Percentiles rank a stretch among this genome's conserved stretches.
These are phyloP conservation scores for Wickerhamomyces sydowiorum DNA, from an alignment of 805 yeast genomes.

Conservation along the genomic window DNA sequence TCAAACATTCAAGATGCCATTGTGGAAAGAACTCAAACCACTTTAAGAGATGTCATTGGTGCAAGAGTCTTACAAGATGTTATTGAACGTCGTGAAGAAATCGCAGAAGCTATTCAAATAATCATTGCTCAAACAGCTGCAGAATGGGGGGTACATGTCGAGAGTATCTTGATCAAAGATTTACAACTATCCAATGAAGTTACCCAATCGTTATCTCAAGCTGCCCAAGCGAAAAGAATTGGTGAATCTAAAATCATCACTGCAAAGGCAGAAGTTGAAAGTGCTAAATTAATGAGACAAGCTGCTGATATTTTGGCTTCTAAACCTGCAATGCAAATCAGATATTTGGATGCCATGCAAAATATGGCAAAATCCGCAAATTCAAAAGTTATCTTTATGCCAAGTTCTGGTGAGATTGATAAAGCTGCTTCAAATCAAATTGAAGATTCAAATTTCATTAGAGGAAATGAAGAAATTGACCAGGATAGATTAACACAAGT, in stretches of 20 bases:
- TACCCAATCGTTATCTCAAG: slow-evolving; percentile 59
- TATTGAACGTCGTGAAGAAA: slow-evolving; percentile 66
- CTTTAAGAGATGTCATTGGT: slow-evolving; percentile 68
- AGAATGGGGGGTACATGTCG: slow-evolving; percentile 68
- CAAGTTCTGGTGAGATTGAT: slow-evolving; percentile 39
- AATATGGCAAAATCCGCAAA: slow-evolving; percentile 57
- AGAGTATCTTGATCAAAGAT: slow-evolving; percentile 64
- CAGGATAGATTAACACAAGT: too few species aligned
- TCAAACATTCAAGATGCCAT: slow-evolving; percentile 49
- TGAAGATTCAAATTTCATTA: neutral
- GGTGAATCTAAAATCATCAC: slow-evolving; percentile 74
- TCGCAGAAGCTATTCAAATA: slow-evolving; percentile 57
- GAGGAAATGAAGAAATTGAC: slow-evolving; percentile 2
- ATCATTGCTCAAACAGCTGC: slow-evolving; percentile 57
- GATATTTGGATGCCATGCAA: slow-evolving; percentile 77
- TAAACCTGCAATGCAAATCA: slow-evolving; percentile 72
- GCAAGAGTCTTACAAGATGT: slow-evolving; percentile 62
- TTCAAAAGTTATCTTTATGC: slow-evolving; percentile 73
- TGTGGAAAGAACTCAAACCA: slow-evolving; percentile 64
- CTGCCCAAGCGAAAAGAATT: slow-evolving; percentile 69
- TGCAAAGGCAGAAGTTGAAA: slow-evolving; percentile 71
- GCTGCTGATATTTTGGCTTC: slow-evolving; percentile 73
- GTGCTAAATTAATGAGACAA: slow-evolving; percentile 71
- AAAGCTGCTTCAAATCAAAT: neutral
- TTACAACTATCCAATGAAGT: slow-evolving; percentile 48